Base-by-base conservation (phyloP, 306 rosid species). In the Delonix regia region DNA sequence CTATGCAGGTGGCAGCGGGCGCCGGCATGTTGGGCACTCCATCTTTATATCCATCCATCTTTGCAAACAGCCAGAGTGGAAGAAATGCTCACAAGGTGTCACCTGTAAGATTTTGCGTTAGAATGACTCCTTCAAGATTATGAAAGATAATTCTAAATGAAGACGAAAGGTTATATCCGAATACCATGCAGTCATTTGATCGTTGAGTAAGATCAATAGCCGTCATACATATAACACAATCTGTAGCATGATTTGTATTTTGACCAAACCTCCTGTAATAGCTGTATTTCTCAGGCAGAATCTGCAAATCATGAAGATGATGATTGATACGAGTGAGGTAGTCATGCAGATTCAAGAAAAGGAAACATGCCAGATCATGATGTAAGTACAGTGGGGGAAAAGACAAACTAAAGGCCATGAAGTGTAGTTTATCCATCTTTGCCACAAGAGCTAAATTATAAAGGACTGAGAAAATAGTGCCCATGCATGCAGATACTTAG, bases 21-120 rank as follows among this genome's bases (percentile, higher is more conserved):
- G 94, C 78, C 99, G 95, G 80, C 99, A 94, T 56, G 99, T 94
- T 28, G 99, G 99, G 83, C 99, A 94, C 86, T 92, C 99, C 99
- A 94, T 92, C 88, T 94, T 94, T 76, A 94, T 85, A 83, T 94
- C 97, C 99, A 94, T 94, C 99, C 99, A 94, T 86, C 97, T 90
- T 87, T 94, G 99, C 79, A 94, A 86, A 78, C 99, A 94, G 69
- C 92, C 93, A 10, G 92, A 88, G 79, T 94, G 99, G 86, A 94
- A 94, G 85, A 92, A 90, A 89, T 94, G 99, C 77, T 94, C 99
- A 73, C 99, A 94, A 24, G 99, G 99, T 39, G 99, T 92, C 67
- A 92, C 97, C 99, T 94, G 90, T 42, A 34, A 82, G 60, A 74
- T 4, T 53, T 18, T 74, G 24, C 72, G 80, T 77, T 62, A 82